These are phyloP conservation scores for Globisporangium camurandrum DNA, from an alignment of 352 stramenopile species.

Conservation along the genomic window DNA sequence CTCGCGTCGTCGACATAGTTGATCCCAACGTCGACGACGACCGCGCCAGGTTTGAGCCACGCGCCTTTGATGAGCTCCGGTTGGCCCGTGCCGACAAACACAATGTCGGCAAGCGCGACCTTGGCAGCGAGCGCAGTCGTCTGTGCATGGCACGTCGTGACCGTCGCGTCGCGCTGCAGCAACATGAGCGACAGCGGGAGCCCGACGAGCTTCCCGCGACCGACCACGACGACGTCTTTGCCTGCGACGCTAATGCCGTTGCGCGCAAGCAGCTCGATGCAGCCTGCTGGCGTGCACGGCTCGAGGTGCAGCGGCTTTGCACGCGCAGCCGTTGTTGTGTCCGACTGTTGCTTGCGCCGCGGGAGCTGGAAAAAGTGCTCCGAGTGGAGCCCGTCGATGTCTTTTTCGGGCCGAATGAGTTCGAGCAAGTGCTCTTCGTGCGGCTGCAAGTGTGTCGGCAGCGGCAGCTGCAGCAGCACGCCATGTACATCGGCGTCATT, in stretches of 20 bases:
- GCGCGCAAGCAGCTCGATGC: constrained; percentile 47
- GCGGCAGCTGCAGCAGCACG: constrained; percentile 92
- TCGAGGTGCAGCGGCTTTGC: constrained; percentile 49
- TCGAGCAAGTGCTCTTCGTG: constrained; percentile 90
- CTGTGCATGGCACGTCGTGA: constrained; percentile 95
- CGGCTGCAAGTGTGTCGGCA: constrained; percentile 42
- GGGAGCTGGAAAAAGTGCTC: constrained; percentile 92
- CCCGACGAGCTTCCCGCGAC: constrained; percentile 96
- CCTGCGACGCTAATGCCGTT: constrained; percentile 87
- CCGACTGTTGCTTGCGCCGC: constrained; percentile 25
- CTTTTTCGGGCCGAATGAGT: constrained; percentile 88
- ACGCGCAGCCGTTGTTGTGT: too few species aligned
- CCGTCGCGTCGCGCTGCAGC: constrained; percentile 92
- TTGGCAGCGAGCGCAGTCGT: constrained; percentile 68
- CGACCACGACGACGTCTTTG: constrained; percentile 96
- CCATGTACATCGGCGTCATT: constrained; percentile 87
- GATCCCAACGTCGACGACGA: constrained; percentile 99
- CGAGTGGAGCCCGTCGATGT: constrained; percentile 99
- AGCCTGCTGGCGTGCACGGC: constrained; percentile 90
- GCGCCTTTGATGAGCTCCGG: constrained; percentile 92
- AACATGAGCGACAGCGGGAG: constrained; percentile 95
- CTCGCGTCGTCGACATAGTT: constrained; percentile 92
- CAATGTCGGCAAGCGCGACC: constrained; percentile 89
- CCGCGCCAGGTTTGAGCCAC: constrained; percentile 96
- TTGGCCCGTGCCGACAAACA: constrained; percentile 93